phyloP scores from a whole-genome alignment of 805 yeast species.

The Nakazawaea ambrosiae region DNA sequence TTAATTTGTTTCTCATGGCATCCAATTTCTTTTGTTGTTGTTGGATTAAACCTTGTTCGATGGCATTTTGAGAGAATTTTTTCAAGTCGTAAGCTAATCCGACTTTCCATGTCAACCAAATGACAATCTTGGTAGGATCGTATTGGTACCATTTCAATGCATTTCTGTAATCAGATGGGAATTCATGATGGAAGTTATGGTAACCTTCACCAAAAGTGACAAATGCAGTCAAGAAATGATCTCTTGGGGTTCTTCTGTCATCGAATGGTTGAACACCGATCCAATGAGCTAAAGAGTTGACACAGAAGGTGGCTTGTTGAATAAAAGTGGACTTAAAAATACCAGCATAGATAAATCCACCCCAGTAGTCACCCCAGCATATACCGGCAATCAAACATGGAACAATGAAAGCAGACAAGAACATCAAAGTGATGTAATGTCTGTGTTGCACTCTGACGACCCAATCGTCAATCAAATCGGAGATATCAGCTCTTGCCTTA shows the following conservation, averaged over 20 bases:
- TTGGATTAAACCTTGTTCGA: slow-evolving; percentile 75
- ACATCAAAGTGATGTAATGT: slow-evolving; percentile 62
- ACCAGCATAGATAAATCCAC: slow-evolving; percentile 77
- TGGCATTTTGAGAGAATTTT: slow-evolving; percentile 72
- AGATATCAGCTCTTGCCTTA: slow-evolving; percentile 75
- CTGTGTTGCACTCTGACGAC: slow-evolving; percentile 76
- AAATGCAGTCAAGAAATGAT: slow-evolving; percentile 71
- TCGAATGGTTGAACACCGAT: slow-evolving; percentile 82
- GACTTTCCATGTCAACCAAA: slow-evolving; percentile 50
- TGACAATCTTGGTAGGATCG: slow-evolving; percentile 70
- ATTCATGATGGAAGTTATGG: slow-evolving; percentile 87
- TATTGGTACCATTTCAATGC: slow-evolving; percentile 85
- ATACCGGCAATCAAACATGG: slow-evolving; percentile 55
- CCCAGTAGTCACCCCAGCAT: slow-evolving; percentile 53
- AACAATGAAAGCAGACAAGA: slow-evolving; percentile 49
- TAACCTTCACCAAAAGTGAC: slow-evolving; percentile 88
- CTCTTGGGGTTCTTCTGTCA: slow-evolving; percentile 83
- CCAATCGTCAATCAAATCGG: slow-evolving; percentile 74
- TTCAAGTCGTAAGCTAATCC: slow-evolving; percentile 72
- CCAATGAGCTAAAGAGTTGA: slow-evolving; percentile 83
- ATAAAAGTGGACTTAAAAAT: slow-evolving; percentile 59
- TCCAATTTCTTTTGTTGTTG: slow-evolving; percentile 79
- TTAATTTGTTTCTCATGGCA: slow-evolving; percentile 48
- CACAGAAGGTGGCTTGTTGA: slow-evolving; percentile 84
- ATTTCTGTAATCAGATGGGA: slow-evolving; percentile 84